Percentiles rank a stretch among this genome's conserved stretches.
phyloP scores from a whole-genome alignment of 352 stramenopile species.

The Saprolegnia diclina region DNA sequence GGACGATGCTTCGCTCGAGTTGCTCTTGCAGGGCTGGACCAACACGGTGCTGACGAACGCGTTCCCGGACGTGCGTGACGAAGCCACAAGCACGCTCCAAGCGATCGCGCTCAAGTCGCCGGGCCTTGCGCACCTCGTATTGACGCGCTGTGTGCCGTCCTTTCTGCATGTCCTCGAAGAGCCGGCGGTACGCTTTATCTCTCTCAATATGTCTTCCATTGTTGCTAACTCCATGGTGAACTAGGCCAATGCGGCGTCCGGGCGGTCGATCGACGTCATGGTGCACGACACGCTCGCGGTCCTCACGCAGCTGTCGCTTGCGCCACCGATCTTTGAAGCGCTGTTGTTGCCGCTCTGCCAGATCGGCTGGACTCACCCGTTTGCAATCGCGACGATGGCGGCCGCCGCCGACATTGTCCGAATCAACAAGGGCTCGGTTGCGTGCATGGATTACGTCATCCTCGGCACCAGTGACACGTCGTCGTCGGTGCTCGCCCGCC shows the following conservation, averaged over 20 bases:
- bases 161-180: background rate
- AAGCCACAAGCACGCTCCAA: conserved; percentile 13
- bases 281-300: conserved; percentile 63
- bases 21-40: conserved; percentile 71
- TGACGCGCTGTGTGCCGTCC: background rate
- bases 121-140: background rate
- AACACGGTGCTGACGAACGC: conserved; percentile 59
- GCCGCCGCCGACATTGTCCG: conserved; percentile 78
- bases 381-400: conserved; percentile 50
- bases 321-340: conserved; percentile 72
- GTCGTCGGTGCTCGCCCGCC: conserved; percentile 59
- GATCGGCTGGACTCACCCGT: conserved; percentile 39
- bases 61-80: conserved; percentile 53
- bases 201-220: background rate
- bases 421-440: conserved; percentile 58
- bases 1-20: conserved; percentile 49
- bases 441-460: conserved; percentile 80
- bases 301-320: conserved; percentile 66
- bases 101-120: conserved; percentile 9
- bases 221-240: background rate
- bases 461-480: conserved; percentile 25
- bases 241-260: conserved; percentile 29
- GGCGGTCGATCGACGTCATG: conserved; percentile 50
- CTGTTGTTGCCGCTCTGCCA: conserved; percentile 46
- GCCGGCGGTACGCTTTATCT: background rate